Evolutionary conservation across 805 yeast species (phyloP).

Genomic region (Saccharomycopsis guyanensis): DNA sequence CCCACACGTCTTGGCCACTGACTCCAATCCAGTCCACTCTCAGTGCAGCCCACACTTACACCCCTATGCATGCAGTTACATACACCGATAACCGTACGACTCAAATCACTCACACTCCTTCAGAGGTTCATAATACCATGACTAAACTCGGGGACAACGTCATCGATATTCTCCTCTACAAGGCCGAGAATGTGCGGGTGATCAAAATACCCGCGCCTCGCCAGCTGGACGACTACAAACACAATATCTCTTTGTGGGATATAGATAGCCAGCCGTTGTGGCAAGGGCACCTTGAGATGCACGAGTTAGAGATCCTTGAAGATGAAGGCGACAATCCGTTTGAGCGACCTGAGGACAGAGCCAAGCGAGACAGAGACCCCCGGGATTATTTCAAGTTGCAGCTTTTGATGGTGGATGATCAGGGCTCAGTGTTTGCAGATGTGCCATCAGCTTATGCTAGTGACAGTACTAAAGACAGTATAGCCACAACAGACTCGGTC

Average conservation of each 20-base stretch:
- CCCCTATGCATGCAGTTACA: no score
- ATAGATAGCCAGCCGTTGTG: conserved; percentile 11
- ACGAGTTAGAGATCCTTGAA: conserved; percentile 16
- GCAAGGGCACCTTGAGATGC: conserved; percentile 18
- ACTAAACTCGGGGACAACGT: no score
- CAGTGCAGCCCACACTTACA: no score
- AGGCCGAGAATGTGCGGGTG: conserved; percentile 16
- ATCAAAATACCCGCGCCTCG: conserved; percentile 17
- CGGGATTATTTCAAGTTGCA: conserved; percentile 7
- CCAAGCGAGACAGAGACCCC: no score
- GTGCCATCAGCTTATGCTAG: conserved; percentile 9
- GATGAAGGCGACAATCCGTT: conserved; percentile 1
- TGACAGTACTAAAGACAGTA: conserved; percentile 1
- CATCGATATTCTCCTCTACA: conserved; percentile 13
- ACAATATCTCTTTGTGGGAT: conserved; percentile 17
- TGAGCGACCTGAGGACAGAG: no score
- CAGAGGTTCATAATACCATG: no score
- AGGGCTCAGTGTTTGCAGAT: conserved; percentile 12
- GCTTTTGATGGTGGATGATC: conserved; percentile 2
- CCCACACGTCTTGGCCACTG: no score
- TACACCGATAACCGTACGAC: no score
- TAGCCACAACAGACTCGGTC: conserved; percentile 16
- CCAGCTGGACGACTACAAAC: conserved; percentile 11
- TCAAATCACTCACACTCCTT: no score
- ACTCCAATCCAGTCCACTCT: no score